Evolutionary conservation across 495 filamentous ascomycete species (phyloP).

Genomic region (Clavariopsis aquatica): DNA sequence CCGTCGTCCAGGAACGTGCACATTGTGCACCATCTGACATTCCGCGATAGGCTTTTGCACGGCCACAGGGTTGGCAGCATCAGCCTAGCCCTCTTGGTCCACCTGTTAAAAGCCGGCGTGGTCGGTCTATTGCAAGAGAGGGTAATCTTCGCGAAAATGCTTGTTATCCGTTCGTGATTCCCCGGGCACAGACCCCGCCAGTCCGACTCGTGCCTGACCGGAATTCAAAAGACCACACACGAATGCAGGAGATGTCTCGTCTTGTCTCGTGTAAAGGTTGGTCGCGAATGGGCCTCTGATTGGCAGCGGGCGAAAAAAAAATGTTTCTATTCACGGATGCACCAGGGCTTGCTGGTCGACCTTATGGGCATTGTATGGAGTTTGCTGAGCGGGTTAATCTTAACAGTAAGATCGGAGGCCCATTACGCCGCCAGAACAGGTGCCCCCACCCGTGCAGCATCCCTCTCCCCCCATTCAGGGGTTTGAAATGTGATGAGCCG

Average conservation of each 20-base stretch:
- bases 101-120: background rate
- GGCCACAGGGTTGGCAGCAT: constrained; percentile 25
- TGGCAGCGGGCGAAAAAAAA: constrained; percentile 25
- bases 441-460: constrained; percentile 15
- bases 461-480: constrained; percentile 27
- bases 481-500: constrained; percentile 25
- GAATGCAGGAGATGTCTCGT: constrained; percentile 38
- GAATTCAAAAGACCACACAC: constrained; percentile 10
- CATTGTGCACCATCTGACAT: constrained; percentile 30
- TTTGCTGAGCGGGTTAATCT: constrained; percentile 30
- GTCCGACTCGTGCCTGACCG: constrained; percentile 30
- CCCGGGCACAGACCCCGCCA: background rate
- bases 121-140: background rate
- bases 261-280: constrained; percentile 11
- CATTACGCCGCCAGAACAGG: constrained; percentile 21
- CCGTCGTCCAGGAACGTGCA: constrained; percentile 16
- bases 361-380: background rate
- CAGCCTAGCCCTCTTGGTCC: constrained; percentile 17
- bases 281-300: constrained; percentile 21
- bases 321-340: constrained; percentile 32
- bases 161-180: constrained; percentile 7
- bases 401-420: constrained; percentile 36
- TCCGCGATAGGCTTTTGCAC: constrained; percentile 32
- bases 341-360: constrained; percentile 18
- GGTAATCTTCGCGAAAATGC: constrained; percentile 10